Evolutionary conservation across 2,329 filamentous ascomycete genomes (phyloP).

Genomic region (Fusarium graminum): DNA sequence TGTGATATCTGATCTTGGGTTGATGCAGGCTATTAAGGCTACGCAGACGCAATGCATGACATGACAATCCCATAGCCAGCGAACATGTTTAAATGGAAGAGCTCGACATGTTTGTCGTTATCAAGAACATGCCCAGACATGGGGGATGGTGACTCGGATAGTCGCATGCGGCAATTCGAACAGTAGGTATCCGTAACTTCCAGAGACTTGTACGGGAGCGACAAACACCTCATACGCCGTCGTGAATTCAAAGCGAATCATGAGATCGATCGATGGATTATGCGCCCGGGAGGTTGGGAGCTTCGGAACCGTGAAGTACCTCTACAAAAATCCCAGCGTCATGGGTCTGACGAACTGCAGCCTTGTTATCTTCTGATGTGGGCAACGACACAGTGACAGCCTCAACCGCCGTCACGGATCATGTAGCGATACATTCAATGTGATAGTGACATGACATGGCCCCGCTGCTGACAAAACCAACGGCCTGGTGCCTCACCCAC

Average conservation of each 20-base stretch:
- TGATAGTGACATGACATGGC: conserved; percentile 25
- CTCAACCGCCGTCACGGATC: conserved; percentile 17
- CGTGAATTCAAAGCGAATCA: conserved; percentile 26
- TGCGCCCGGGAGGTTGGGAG: conserved; percentile 37
- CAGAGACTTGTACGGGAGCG: conserved; percentile 6
- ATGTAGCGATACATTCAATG: conserved; percentile 33
- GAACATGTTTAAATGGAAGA: background rate
- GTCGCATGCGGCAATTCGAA: conserved; percentile 29
- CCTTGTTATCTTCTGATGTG: conserved; percentile 17
- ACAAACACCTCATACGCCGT: conserved; percentile 15
- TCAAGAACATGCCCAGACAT: conserved; percentile 4
- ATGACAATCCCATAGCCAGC: background rate
- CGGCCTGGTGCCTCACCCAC: background rate
- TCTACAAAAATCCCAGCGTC: conserved; percentile 38
- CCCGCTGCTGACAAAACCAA: conserved; percentile 42
- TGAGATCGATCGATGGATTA: conserved; percentile 37
- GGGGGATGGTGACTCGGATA: conserved; percentile 7
- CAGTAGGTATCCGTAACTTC: conserved; percentile 7
- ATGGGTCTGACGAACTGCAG: conserved; percentile 29
- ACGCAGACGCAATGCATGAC: background rate
- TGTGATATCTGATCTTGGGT: background rate
- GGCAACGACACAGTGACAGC: conserved; percentile 27
- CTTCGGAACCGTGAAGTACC: conserved; percentile 27
- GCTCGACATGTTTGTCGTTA: background rate
- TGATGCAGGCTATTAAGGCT: background rate